These are phyloP conservation scores for Chrysanthemum lavandulifolium DNA, from an alignment of 129 eudicot species.

Conservation along the genomic window DNA sequence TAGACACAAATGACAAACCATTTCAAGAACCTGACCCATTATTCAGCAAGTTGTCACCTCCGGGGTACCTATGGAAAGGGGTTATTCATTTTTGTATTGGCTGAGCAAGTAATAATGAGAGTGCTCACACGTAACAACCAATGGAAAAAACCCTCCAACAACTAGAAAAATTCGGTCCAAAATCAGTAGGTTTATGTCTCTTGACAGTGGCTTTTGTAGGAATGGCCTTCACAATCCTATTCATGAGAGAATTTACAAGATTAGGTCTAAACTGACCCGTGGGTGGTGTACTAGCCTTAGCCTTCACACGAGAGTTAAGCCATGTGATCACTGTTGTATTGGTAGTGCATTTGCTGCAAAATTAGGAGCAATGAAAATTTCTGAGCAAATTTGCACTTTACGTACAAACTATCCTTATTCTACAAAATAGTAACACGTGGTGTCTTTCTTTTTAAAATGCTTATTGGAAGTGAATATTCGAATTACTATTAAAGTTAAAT, in stretches of 20 bases:
- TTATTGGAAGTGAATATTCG: not conserved
- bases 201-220: conserved; percentile 86
- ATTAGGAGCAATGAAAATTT: conserved; percentile 89
- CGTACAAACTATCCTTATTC: not conserved
- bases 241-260: conserved; percentile 84
- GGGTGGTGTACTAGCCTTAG: conserved; percentile 90
- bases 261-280: conserved; percentile 80
- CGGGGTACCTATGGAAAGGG: conserved; percentile 81
- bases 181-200: conserved; percentile 87
- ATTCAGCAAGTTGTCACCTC: conserved; percentile 84
- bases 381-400: conserved; percentile 84
- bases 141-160: conserved; percentile 95
- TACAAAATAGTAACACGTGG: no score
- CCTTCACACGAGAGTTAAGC: conserved; percentile 81
- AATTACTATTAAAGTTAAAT: no score
- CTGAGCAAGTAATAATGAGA: conserved; percentile 76
- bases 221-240: conserved; percentile 93
- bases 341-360: conserved; percentile 65
- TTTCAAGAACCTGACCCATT: conserved; percentile 34
- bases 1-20: conserved; percentile 23
- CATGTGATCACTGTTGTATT: conserved; percentile 84
- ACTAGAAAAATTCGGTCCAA: conserved; percentile 90
- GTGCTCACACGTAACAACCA: conserved; percentile 72
- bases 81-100: conserved; percentile 55
- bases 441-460: no score